Base-by-base conservation (phyloP, 1,284 basidiomycete genomes). In the Heterobasidion occidentale region DNA sequence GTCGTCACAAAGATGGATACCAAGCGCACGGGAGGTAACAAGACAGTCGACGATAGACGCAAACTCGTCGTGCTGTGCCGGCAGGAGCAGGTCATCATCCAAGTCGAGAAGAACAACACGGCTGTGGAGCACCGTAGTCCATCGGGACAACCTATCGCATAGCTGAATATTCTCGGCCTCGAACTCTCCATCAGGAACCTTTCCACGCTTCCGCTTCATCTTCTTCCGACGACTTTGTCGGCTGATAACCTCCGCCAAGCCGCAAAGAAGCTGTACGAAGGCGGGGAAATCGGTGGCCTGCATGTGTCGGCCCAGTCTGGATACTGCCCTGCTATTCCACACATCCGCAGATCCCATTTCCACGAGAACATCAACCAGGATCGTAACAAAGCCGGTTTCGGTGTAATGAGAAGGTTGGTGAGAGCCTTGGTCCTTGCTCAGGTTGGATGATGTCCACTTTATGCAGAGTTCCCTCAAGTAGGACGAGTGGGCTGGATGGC, bases 401-500 rank as follows among this genome's bases (percentile, higher is more conserved):
- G 61, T 42, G 38, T 42, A 42, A n/a, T 12, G n/a, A 54, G 45
- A 61, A 57, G 34, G 36, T 34, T 15, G 44, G 36, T 5, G n/a
- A 36, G 17, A 35, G n/a, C 14, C 15, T 12, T 49, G n/a, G 12
- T 46, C 19, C 47, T 46, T 19, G n/a, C 42, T 46, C n/a, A 45
- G 35, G 36, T 34, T 20, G 17, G 44, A 9, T 42, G 46, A 34
- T 14, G 57, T 64, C 68, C 74, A 75, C 52, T 63, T 65, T 17
- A 63, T 53, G 54, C 70, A 70, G 34, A 80, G 66, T 17, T 69
- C 63, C n/a, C 64, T 62, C 52, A 76, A 68, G 62, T 72, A 76
- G 53, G 69, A 67, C 12, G 71, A 67, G 63, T 82, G 76, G 1
- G 72, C 68, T 6, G 76, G 70, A 55, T 80, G 73, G 38, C 68